Evolutionary conservation across 2,329 filamentous ascomycete species (phyloP).

Genomic region (Metarhizium robertsii): DNA sequence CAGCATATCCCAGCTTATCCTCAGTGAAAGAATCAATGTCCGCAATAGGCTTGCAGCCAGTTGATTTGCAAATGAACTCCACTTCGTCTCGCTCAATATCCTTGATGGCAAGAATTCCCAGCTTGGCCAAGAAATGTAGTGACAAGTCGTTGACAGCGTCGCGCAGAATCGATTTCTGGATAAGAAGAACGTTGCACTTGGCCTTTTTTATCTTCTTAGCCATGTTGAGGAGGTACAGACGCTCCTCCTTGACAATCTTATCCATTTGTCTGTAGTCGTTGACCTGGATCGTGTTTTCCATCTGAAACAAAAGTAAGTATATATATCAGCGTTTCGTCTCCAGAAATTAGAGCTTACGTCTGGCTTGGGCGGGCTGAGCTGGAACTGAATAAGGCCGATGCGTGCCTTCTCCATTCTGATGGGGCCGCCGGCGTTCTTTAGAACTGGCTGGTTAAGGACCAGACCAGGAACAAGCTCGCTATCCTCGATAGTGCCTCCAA

Average conservation of each 20-base stretch:
- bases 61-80: slow-evolving; percentile 98
- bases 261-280: slow-evolving; percentile 99
- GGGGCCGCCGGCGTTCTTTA: slow-evolving; percentile 89
- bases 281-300: slow-evolving; percentile 99
- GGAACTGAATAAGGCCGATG: slow-evolving; percentile 97
- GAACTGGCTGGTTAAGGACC: slow-evolving; percentile 81
- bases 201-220: slow-evolving; percentile 99
- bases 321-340: not conserved
- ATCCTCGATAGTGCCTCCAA: slow-evolving; percentile 95
- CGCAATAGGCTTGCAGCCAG: slow-evolving; percentile 96
- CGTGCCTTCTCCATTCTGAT: slow-evolving; percentile 92
- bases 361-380: slow-evolving; percentile 94
- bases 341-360: slow-evolving; percentile 52
- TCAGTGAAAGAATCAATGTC: slow-evolving; percentile 98
- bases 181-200: slow-evolving; percentile 96
- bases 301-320: slow-evolving; percentile 39
- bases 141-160: slow-evolving; percentile 97
- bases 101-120: slow-evolving; percentile 92
- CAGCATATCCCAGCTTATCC: slow-evolving; percentile 91
- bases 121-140: slow-evolving; percentile 93
- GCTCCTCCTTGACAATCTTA: slow-evolving; percentile 99
- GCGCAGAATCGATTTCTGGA: slow-evolving; percentile 96
- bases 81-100: slow-evolving; percentile 98
- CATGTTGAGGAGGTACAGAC: slow-evolving; percentile 95
- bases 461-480: slow-evolving; percentile 94